phyloP scores from a whole-genome alignment of 768 basidiomycete genomes.

The Amanita jacksonii region DNA sequence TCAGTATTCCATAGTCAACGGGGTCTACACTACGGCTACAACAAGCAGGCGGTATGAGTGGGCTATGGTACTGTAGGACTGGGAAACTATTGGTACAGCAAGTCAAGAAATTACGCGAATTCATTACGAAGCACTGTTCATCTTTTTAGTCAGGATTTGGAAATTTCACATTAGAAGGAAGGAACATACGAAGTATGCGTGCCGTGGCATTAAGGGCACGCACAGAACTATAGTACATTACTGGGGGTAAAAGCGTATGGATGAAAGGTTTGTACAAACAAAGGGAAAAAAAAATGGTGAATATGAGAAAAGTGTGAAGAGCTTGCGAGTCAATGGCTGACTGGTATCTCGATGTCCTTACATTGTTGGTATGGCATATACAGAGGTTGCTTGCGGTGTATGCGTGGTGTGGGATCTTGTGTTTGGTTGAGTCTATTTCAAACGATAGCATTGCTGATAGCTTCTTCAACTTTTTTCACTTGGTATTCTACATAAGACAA shows the following conservation, averaged over 20 bases:
- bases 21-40: no score
- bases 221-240: background rate
- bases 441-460: constrained; percentile 10
- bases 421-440: background rate
- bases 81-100: no score
- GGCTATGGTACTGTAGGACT: no score
- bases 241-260: background rate
- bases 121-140: no score
- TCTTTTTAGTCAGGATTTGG: no score
- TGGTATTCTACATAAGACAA: constrained; percentile 32
- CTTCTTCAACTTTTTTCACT: constrained; percentile 36
- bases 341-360: constrained; percentile 5
- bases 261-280: no score
- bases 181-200: background rate
- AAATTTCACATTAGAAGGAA: no score
- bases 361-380: constrained; percentile 7
- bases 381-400: constrained; percentile 1
- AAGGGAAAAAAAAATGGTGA: no score
- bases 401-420: background rate
- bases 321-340: background rate
- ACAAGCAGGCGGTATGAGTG: no score
- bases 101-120: no score
- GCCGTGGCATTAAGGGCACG: no score
- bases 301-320: background rate
- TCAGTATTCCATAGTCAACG: no score